Base-by-base conservation (phyloP, 768 basidiomycete species). In the Tricholoma hemisulphureum region DNA sequence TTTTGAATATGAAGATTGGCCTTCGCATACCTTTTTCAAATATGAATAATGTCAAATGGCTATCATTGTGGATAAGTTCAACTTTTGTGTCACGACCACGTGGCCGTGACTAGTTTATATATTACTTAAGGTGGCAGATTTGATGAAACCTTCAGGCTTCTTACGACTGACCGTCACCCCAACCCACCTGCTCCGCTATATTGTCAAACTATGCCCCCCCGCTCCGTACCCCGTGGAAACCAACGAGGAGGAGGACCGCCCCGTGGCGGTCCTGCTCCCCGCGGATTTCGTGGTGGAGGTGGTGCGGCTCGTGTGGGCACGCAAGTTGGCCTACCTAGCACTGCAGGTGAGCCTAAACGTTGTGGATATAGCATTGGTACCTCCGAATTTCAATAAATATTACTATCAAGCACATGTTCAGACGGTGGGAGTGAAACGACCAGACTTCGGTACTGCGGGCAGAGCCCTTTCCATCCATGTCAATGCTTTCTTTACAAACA, bases 381-480 rank as follows among this genome's bases (percentile, higher is more conserved):
- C 4, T 20, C 16, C 28, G 49, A 32, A 52, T 26, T 58, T 43
- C 43, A 61, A 63, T 63, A 61, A 18, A 62, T 58, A 23, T 28
- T 51, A 46, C 34, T 31, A 52, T 61, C 10, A 56, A 66, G 68
- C 60, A 13, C 66, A 69, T 39, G 58, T 73, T 23, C 62, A 45
- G 28, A 71, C 73, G 20, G 49, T 74, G 37, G 73, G 74, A 14
- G 72, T 75, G 2, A 75, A 65, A 51, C 59, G 77, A 14, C 74
- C 73, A 1, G 65, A 63, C 1, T 73, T 65, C 52, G 76, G 74
- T 7, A 69, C 67, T 7, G 62, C 67, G 18, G 77, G 75, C 10
- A 59, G 67, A 29, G 35, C 51, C 1, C 56, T 75, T 16, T 60
- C 64, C 1, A 51, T 76, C 3, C 52, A 63, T 37, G 68, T 73